Base-by-base conservation (phyloP, 2,329 filamentous ascomycete genomes). In the Claviceps paspali region DNA sequence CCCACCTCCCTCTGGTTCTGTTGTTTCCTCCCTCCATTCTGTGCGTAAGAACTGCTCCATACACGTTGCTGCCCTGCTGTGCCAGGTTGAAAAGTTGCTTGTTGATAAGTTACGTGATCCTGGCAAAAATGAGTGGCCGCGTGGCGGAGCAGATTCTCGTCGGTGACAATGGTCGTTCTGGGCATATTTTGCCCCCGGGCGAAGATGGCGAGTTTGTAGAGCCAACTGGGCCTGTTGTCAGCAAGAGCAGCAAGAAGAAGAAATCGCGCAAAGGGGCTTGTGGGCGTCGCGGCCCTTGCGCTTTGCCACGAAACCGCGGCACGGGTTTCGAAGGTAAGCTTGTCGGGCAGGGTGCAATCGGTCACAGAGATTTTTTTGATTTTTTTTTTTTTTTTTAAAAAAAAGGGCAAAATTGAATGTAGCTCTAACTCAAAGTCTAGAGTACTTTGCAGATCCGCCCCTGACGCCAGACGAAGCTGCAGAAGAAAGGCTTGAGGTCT, bases 371-470 rank as follows among this genome's bases (percentile, higher is more conserved):
- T n/a, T n/a, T n/a, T 31, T 21, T 12, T 12, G 2, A 19, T 31
- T 21, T 31, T 19, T 18, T 19, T 12, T 6, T 21, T 6, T 19
- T 12, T 6, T 19, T 12, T 30, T n/a, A n/a, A n/a, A n/a, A n/a
- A n/a, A n/a, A n/a, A n/a, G n/a, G n/a, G n/a, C n/a, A n/a, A n/a
- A n/a, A n/a, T n/a, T n/a, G n/a, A n/a, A n/a, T n/a, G n/a, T n/a
- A n/a, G n/a, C n/a, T n/a, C 19, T 32, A 32, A 32, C 5, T 11
- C 7, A 18, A 32, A 10, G 9, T 24, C 3, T 39, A 71, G 79
- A 86, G 43, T 84, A 75, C 54, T 91, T 74, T 52, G 76, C 81
- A 10, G 88, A 96, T 54, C 68, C 78, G 1, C 86, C 86, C 0
- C 60, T 92, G 42, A 87, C 80, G 0, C 76, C 79, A 0, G 67